phyloP scores from a whole-genome alignment of 495 filamentous ascomycete species.

The Penicillium cataractarum region DNA sequence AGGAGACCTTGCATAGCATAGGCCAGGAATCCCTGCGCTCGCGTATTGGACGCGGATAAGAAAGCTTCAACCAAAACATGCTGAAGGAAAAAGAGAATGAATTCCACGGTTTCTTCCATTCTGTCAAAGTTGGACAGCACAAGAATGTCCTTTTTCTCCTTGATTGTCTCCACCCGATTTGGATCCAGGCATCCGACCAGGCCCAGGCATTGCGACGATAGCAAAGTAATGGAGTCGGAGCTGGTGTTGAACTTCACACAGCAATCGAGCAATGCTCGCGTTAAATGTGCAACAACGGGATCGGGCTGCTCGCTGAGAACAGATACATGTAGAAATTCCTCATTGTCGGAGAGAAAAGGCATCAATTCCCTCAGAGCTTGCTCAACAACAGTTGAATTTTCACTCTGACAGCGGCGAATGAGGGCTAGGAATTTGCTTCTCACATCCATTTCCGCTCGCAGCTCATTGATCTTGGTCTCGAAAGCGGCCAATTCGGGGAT shows the following conservation, averaged over 20 bases:
- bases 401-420: slow-evolving; percentile 71
- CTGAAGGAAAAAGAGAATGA: slow-evolving; percentile 81
- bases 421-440: slow-evolving; percentile 70
- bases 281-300: slow-evolving; percentile 67
- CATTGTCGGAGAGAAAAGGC: slow-evolving; percentile 69
- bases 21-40: slow-evolving; percentile 84
- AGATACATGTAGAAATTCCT: slow-evolving; percentile 78
- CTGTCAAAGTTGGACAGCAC: slow-evolving; percentile 83
- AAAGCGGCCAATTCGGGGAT: slow-evolving; percentile 69
- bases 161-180: slow-evolving; percentile 79
- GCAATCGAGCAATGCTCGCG: slow-evolving; percentile 80
- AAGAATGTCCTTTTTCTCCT: slow-evolving; percentile 77
- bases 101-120: slow-evolving; percentile 79
- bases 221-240: slow-evolving; percentile 64
- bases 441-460: slow-evolving; percentile 63
- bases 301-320: slow-evolving; percentile 87
- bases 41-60: slow-evolving; percentile 81
- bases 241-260: slow-evolving; percentile 75
- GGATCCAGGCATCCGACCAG: slow-evolving; percentile 90
- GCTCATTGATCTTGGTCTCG: slow-evolving; percentile 60
- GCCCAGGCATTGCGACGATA: slow-evolving; percentile 80
- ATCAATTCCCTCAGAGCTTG: slow-evolving; percentile 78
- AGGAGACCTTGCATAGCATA: slow-evolving; percentile 93
- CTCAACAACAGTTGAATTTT: slow-evolving; percentile 80
- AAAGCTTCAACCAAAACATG: slow-evolving; percentile 90